A percentile compares a stretch with the other conserved stretches of the same genome.
phyloP scores from a whole-genome alignment of 257 asterid species.

The Haberlea rhodopensis region DNA sequence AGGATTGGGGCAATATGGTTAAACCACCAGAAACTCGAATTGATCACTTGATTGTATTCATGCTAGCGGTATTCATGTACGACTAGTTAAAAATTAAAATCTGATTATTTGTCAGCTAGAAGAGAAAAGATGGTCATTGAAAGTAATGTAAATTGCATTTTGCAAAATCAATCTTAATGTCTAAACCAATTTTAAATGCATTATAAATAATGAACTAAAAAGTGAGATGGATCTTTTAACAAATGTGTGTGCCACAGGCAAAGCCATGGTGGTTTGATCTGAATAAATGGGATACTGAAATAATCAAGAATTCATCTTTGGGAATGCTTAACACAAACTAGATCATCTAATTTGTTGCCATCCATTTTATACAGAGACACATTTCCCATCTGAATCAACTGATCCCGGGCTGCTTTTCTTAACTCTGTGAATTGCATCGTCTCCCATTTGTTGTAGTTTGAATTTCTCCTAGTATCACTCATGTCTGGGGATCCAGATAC shows the following conservation, averaged over 20 bases:
- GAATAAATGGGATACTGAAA: too few relatives aligned
- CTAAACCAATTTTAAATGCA: not conserved
- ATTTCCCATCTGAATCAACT: conserved; percentile 69
- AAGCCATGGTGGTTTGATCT: too few relatives aligned
- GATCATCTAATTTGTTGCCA: conserved; percentile 92
- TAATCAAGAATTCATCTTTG: not conserved
- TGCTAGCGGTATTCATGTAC: too few relatives aligned
- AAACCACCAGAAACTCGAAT: too few relatives aligned
- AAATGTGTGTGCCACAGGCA: not conserved
- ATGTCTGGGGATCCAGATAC: conserved; percentile 71
- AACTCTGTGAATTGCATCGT: conserved; percentile 52
- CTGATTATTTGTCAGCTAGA: too few relatives aligned
- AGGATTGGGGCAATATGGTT: too few relatives aligned
- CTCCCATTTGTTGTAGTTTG: conserved; percentile 93
- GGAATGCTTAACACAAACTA: conserved; percentile 79
- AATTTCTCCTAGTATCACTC: conserved; percentile 63
- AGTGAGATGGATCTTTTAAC: not conserved
- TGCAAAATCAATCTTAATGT: not conserved
- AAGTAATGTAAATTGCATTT: not conserved
- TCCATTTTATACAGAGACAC: conserved; percentile 92
- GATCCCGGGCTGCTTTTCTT: conserved; percentile 63
- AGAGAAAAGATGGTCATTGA: not conserved
- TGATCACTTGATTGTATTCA: too few relatives aligned
- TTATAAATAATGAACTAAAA: not conserved
- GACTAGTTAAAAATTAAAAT: too few relatives aligned